phyloP scores from a whole-genome alignment of 108 stramenopile species.

The Fistulifera pelliculosa region DNA sequence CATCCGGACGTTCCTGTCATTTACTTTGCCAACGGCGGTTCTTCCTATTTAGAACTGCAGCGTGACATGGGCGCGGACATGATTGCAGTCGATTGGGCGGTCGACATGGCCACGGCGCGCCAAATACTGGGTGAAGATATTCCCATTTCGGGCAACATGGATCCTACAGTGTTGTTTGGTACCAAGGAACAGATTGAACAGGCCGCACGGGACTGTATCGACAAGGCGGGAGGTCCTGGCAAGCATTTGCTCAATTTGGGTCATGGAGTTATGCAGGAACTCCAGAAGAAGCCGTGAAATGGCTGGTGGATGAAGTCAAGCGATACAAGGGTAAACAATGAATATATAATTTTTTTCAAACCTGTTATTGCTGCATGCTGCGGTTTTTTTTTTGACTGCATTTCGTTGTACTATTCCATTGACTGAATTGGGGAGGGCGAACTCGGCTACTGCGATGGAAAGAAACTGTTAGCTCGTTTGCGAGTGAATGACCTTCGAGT shows the following conservation, averaged over 20 bases:
- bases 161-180: conserved; percentile 91
- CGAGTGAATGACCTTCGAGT: too few relatives aligned
- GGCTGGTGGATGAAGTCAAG: conserved; percentile 89
- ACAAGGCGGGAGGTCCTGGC: conserved; percentile 89
- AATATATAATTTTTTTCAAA: too few relatives aligned
- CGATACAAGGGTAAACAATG: conserved; percentile 41
- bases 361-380: too few relatives aligned
- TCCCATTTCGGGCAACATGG: conserved; percentile 89
- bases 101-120: conserved; percentile 81
- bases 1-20: conserved; percentile 92
- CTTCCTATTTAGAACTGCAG: conserved; percentile 85
- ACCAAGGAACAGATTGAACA: conserved; percentile 79
- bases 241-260: conserved; percentile 92
- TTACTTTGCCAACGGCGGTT: conserved; percentile 96
- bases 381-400: too few relatives aligned
- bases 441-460: too few relatives aligned
- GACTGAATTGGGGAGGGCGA: too few relatives aligned
- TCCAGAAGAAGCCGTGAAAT: conserved; percentile 88
- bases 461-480: too few relatives aligned
- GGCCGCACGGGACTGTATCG: conserved; percentile 86
- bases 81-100: conserved; percentile 86
- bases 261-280: conserved; percentile 97
- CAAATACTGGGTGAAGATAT: conserved; percentile 71
- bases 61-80: conserved; percentile 85
- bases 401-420: too few relatives aligned